These are phyloP conservation scores for Phanerochaete sordida DNA, from an alignment of 768 basidiomycete genomes.

Conservation along the genomic window DNA sequence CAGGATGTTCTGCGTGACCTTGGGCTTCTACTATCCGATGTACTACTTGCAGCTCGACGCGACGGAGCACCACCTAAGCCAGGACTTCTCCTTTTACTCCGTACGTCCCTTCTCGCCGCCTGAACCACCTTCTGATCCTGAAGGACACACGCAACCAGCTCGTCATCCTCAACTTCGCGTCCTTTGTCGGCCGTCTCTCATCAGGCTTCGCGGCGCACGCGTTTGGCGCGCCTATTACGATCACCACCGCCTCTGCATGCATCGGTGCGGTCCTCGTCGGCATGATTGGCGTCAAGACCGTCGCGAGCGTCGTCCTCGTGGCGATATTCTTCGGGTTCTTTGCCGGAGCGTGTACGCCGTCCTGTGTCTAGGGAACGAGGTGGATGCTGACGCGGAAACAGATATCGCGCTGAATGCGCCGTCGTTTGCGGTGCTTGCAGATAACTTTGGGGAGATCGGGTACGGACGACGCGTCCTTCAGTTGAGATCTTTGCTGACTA, in stretches of 20 bases:
- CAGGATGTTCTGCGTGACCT: constrained; percentile 16
- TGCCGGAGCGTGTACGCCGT: constrained; percentile 22
- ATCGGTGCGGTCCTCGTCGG: constrained; percentile 24
- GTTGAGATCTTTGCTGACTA: no score
- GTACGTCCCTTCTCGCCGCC: constrained; percentile 12
- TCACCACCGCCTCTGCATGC: constrained; percentile 20
- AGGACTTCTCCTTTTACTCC: constrained; percentile 25
- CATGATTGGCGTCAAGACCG: constrained; percentile 27
- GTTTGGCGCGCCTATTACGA: constrained; percentile 26
- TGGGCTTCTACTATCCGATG: constrained; percentile 25
- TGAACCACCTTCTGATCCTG: not conserved
- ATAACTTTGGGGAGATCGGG: constrained; percentile 22
- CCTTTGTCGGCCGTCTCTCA: constrained; percentile 26
- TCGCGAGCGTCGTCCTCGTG: constrained; percentile 27
- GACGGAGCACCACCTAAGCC: constrained; percentile 9
- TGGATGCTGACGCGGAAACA: constrained; percentile 16
- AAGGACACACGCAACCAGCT: constrained; percentile 15
- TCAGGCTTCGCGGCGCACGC: constrained; percentile 27
- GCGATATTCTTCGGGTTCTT: constrained; percentile 37
- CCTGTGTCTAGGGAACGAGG: no score
- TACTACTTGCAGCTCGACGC: constrained; percentile 26
- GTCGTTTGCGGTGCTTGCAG: constrained; percentile 15
- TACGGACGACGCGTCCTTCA: not conserved
- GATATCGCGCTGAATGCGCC: constrained; percentile 30
- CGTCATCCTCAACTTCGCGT: constrained; percentile 29